Evolutionary conservation across 139 green algal species (phyloP), one percentile per base, ranked within the genome.

Genomic region (Closterium sp.): DNA sequence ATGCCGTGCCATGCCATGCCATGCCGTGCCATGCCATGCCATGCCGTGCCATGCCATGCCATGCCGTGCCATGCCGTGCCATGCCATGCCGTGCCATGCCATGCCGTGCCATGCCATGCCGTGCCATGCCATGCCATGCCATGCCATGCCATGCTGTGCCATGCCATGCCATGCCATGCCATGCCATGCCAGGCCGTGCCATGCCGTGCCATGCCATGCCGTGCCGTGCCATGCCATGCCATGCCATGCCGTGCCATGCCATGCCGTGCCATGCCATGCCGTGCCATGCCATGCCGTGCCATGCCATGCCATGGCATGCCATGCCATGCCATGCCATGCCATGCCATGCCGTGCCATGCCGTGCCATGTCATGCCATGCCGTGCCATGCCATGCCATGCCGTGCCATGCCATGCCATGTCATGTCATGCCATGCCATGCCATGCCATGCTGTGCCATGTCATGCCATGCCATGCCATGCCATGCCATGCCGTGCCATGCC

Each of bases 361-460:
- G 23, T 83, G 86, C 86, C n/a, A 32, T 90, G 86, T 25, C n/a
- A 32, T 90, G 86, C 86, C n/a, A 32, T 90, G 86, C 86, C n/a
- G 23, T 90, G 86, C 86, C n/a, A 25, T 90, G 86, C 86, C n/a
- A 32, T 90, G 86, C 86, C n/a, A 25, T 90, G 86, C 86, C n/a
- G 23, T 90, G 86, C 86, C n/a, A 25, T 90, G 86, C 86, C n/a
- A 32, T 84, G 86, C 86, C n/a, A 32, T 90, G 86, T 25, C n/a
- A 32, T 90, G 86, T 25, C n/a, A 25, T 90, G 23, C 86, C n/a
- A 25, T 90, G 86, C 86, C n/a, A 32, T 90, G 86, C 86, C n/a
- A 32, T 90, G 86, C 86, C n/a, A 32, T 90, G 86, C 86, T 85
- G 86, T 83, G 38, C 86, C 85, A 25, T 90, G 23, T 32, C n/a